phyloP scores from a whole-genome alignment of 1,139 yeast genomes.

The Pichia sp. region DNA sequence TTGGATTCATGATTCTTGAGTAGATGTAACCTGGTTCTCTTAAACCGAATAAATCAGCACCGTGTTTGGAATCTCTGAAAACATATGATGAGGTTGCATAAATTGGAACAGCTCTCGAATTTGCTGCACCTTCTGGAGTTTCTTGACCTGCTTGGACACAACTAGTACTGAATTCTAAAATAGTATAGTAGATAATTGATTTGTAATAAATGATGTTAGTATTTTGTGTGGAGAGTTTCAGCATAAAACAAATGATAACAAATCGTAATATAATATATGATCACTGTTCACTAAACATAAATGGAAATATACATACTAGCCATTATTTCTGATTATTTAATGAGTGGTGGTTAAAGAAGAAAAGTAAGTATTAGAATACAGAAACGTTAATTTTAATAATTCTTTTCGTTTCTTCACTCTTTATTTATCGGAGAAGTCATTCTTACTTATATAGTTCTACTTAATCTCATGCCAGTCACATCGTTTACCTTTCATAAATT shows the following conservation, averaged over 20 bases:
- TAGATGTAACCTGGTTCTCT: constrained; percentile 80
- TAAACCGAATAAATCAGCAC: constrained; percentile 82
- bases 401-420: too few species aligned
- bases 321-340: background rate
- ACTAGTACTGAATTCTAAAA: constrained; percentile 43
- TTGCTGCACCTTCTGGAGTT: constrained; percentile 46
- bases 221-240: background rate
- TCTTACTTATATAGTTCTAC: background rate
- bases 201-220: constrained; percentile 5
- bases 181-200: background rate
- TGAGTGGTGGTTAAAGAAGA: background rate
- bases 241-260: too few species aligned
- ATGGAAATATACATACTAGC: background rate
- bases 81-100: constrained; percentile 83
- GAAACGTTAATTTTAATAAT: too few species aligned
- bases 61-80: constrained; percentile 82
- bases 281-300: background rate
- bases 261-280: too few species aligned
- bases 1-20: constrained; percentile 89
- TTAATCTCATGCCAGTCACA: too few species aligned
- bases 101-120: constrained; percentile 87
- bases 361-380: too few species aligned
- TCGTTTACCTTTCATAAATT: too few species aligned
- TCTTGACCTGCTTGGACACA: constrained; percentile 94
- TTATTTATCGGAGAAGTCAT: background rate